Base-by-base conservation (phyloP, 495 filamentous ascomycete genomes). In the Penicillium egyptiacum region DNA sequence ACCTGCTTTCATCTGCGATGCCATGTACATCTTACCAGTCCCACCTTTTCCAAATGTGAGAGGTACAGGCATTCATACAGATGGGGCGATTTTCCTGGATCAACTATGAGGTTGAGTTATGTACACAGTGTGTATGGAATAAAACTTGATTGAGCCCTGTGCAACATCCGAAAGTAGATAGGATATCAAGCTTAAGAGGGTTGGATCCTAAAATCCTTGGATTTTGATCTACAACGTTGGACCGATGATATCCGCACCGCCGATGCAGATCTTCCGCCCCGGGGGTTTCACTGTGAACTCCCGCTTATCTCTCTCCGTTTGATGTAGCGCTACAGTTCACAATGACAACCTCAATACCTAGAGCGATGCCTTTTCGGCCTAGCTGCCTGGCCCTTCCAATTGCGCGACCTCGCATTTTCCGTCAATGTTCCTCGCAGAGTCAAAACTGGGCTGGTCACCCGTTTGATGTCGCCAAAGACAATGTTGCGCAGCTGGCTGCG, bases 401-500 rank as follows among this genome's bases (percentile, higher is more conserved):
- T 44, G 16, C n/a, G 26, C 33, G 40, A 5, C 23, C 12, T 11
- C 31, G 22, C 4, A 4, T 59, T 19, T 28, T 25, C 12, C 65
- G 61, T 28, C 58, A 58, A 50, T 60, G 53, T 30, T 62, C 66
- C 20, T 62, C 60, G 30, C 57, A 58, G 33, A 41, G 41, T 47
- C 42, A 47, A 49, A 58, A 53, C 49, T 70, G 61, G 64, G 43
- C 54, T 11, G 47, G 54, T 37, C 65, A 57, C 22, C 61, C 68
- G 22, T 41, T 70, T 5, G 71, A 72, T 52, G 80, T 81, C 19
- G 79, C 80, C 16, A 81, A 89, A 65, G 86, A 91, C 60, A 86
- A 92, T 64, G 87, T 97, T 55, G 81, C 88, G 31, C 79, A 79
- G 42, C 82, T 97, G 37, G 90, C 92, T 40, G 84, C 85, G 35